Conservation (phyloP, 73 alveolate genomes). For the Stentor coeruleus region DNA sequence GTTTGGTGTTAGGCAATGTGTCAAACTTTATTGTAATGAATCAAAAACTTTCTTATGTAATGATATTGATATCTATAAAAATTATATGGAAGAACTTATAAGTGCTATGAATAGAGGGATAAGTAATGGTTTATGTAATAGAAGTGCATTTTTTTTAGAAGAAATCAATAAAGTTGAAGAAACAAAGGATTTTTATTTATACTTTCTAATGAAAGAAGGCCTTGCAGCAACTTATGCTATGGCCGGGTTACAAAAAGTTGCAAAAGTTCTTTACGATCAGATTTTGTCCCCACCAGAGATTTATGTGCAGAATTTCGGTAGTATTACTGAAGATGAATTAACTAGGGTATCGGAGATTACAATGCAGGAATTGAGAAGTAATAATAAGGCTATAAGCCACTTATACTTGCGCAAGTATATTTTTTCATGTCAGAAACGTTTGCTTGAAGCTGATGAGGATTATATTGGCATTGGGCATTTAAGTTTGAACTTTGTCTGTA, state of each 20-base stretch:
- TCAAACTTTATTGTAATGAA: neutral
- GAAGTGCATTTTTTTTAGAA: constrained; percentile 7
- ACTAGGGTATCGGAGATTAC: no score
- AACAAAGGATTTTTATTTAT: neutral
- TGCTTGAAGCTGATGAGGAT: neutral
- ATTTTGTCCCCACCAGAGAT: neutral
- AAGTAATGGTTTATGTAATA: neutral
- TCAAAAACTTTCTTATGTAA: no score
- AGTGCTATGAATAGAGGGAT: no score
- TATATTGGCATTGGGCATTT: neutral
- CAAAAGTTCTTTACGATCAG: neutral
- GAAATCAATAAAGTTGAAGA: neutral
- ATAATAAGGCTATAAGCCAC: neutral
- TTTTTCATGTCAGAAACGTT: neutral
- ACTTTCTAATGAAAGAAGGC: neutral
- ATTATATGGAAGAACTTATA: no score
- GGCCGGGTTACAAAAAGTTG: neutral
- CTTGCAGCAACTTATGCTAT: neutral
- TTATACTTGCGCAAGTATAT: neutral
- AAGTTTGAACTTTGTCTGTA: neutral
- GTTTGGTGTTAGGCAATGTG: constrained; percentile 8
- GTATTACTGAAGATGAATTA: no score
- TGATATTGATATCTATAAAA: no score
- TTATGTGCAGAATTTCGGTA: neutral
- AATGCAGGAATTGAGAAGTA: neutral